Percentiles rank a stretch among this genome's conserved stretches.
phyloP scores from a whole-genome alignment of 139 green algal species.

The Pleodorina starrii region DNA sequence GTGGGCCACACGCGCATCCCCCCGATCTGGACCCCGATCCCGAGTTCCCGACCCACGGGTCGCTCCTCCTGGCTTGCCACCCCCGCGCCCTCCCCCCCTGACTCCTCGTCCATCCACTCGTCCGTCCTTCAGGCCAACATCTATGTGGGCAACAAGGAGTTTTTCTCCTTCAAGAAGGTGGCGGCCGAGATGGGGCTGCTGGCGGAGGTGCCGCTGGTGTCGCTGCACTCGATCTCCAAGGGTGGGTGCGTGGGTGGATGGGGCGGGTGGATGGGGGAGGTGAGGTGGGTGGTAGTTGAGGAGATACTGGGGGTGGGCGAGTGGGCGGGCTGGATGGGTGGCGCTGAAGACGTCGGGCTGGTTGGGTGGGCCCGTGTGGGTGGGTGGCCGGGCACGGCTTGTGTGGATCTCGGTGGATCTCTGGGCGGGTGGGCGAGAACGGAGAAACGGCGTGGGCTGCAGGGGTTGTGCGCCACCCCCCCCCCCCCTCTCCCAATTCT shows the following conservation, averaged over 20 bases:
- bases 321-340: neutral
- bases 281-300: no score
- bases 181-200: slow-evolving; percentile 67
- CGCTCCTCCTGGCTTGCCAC: no score
- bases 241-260: slow-evolving; percentile 46
- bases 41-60: no score
- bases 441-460: no score
- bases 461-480: no score
- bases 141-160: slow-evolving; percentile 84
- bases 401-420: no score
- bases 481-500: neutral
- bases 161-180: slow-evolving; percentile 90
- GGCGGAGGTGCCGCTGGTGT: slow-evolving; percentile 81
- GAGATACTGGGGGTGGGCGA: no score
- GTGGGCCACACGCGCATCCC: no score
- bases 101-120: no score
- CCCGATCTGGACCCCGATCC: no score
- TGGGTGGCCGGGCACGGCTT: neutral
- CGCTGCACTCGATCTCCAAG: slow-evolving; percentile 93
- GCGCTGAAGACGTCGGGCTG: neutral
- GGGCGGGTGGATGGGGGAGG: neutral
- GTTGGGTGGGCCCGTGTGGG: neutral
- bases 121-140: slow-evolving; percentile 88
- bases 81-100: no score
- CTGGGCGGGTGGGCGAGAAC: no score